phyloP scores from a whole-genome alignment of 768 basidiomycete species.

The Termitomyces sp. region DNA sequence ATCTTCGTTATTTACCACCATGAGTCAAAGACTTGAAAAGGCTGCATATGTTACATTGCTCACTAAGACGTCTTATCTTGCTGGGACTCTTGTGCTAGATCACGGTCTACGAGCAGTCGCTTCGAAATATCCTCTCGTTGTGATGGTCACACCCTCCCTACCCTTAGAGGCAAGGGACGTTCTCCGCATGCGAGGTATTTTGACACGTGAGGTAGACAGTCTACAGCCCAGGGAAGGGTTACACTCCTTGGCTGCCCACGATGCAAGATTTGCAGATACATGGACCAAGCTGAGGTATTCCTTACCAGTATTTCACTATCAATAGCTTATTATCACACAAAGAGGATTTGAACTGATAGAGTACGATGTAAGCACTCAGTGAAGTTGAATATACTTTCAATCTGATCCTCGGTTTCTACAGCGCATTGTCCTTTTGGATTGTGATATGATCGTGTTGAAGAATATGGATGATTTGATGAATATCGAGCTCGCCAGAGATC shows the following conservation, averaged over 20 bases:
- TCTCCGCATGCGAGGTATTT: constrained; percentile 53
- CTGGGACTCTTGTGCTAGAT: constrained; percentile 60
- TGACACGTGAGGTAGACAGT: constrained; percentile 53
- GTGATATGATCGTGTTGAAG: constrained; percentile 79
- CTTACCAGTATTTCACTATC: background rate
- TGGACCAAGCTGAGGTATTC: constrained; percentile 69
- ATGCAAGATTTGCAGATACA: constrained; percentile 61
- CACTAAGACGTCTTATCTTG: constrained; percentile 66
- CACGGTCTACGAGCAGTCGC: constrained; percentile 49
- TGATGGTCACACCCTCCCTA: constrained; percentile 67
- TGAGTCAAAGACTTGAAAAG: constrained; percentile 26
- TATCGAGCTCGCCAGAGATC: constrained; percentile 55
- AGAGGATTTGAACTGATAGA: constrained; percentile 64
- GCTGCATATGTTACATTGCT: constrained; percentile 77
- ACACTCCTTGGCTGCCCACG: constrained; percentile 39
- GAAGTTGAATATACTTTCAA: background rate
- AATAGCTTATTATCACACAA: background rate
- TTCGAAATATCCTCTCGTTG: constrained; percentile 73
- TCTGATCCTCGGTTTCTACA: constrained; percentile 24
- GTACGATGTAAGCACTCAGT: constrained; percentile 54
- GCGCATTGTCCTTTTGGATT: constrained; percentile 81
- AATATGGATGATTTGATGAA: constrained; percentile 82
- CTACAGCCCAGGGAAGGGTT: constrained; percentile 48
- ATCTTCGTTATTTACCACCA: constrained; percentile 14
- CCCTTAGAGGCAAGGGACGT: constrained; percentile 46